Conservation (phyloP, 2,329 filamentous ascomycete genomes). For the Clarireedia sp. region DNA sequence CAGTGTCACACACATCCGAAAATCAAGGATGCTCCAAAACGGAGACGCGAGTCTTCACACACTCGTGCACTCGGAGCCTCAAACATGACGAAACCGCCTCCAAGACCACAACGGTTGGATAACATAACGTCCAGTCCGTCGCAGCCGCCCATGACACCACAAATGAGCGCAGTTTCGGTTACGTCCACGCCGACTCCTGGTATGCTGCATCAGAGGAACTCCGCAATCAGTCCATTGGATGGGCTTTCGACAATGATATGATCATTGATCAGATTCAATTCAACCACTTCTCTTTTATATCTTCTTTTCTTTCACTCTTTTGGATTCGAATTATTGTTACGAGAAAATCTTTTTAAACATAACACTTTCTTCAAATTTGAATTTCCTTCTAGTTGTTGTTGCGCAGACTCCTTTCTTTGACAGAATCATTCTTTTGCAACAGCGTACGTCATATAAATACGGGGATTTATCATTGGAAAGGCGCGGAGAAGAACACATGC, state of each 20-base stretch:
- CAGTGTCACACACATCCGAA: slow-evolving; percentile 64
- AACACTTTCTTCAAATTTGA: not conserved
- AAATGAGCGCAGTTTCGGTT: slow-evolving; percentile 33
- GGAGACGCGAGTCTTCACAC: slow-evolving; percentile 54
- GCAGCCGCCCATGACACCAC: slow-evolving; percentile 39
- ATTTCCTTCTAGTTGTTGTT: not conserved
- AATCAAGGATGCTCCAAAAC: slow-evolving; percentile 62
- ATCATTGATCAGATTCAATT: slow-evolving; percentile 8
- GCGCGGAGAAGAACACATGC: not conserved
- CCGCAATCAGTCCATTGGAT: slow-evolving; percentile 31
- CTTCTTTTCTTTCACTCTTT: not conserved
- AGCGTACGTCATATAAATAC: not conserved
- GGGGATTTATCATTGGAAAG: not conserved
- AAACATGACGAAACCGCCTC: slow-evolving; percentile 35
- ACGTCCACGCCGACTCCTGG: slow-evolving; percentile 32
- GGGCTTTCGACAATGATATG: slow-evolving; percentile 42
- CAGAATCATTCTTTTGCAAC: not conserved
- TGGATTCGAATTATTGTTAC: not conserved
- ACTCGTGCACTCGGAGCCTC: slow-evolving; percentile 28
- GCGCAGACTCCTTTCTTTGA: not conserved
- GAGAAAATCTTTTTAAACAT: not conserved
- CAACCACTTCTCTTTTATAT: not conserved
- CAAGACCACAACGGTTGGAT: slow-evolving; percentile 26
- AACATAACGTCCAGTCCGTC: slow-evolving; percentile 11
- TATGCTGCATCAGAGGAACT: slow-evolving; percentile 11